These are phyloP conservation scores for Calycina herbarum DNA, from an alignment of 2,329 filamentous ascomycete genomes.

Conservation along the genomic window DNA sequence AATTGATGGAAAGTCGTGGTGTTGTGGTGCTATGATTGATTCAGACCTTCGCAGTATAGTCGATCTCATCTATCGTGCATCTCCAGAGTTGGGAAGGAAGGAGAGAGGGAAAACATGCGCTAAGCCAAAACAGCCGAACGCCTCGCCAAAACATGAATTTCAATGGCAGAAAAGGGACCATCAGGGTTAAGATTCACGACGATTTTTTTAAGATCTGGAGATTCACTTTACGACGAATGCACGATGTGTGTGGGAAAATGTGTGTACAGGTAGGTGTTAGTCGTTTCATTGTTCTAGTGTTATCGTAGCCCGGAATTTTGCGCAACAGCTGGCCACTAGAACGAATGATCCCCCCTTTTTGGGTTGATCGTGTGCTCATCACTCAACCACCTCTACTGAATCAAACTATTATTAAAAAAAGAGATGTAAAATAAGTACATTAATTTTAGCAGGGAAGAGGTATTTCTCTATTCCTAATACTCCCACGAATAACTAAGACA, in stretches of 20 bases:
- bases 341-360: background rate
- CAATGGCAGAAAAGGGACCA: too few species aligned
- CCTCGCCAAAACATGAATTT: background rate
- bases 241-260: background rate
- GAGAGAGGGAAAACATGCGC: background rate
- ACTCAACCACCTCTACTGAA: background rate
- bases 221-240: background rate
- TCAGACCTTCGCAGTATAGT: background rate
- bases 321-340: background rate
- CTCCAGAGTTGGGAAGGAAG: background rate
- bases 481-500: too few species aligned
- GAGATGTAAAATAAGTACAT: background rate
- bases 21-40: constrained; percentile 22
- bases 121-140: too few species aligned
- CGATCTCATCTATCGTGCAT: constrained; percentile 2
- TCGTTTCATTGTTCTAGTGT: background rate
- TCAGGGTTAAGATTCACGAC: background rate
- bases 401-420: background rate
- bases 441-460: too few species aligned
- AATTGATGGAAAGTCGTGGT: constrained; percentile 33
- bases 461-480: too few species aligned
- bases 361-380: background rate
- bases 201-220: background rate
- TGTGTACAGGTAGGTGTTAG: background rate
- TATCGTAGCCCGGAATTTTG: background rate